Base-by-base conservation (phyloP, 2,329 filamentous ascomycete species). In the Hypoxylon sp. region DNA sequence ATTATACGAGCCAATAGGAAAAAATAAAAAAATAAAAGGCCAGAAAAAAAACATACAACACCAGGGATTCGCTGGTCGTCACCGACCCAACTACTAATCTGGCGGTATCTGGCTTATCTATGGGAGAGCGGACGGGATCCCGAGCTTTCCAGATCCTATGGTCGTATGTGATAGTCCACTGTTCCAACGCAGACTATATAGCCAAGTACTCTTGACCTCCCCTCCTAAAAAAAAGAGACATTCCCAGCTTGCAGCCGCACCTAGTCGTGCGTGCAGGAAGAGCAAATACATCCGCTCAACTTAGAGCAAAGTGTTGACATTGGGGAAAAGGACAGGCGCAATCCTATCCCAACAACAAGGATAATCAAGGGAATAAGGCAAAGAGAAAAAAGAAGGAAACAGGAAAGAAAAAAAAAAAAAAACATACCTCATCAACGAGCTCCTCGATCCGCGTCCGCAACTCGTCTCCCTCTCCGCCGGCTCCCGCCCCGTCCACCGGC, bases 401-500 rank as follows among this genome's bases (percentile, higher is more conserved):
- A 46, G 48, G 25, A 37, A 56, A 54, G 56, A 6, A 37, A 40
- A 42, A 30, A 44, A 60, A 17, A 40, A 60, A 17, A 44, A 10
- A 20, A 33, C 76, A 31, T 77, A 90, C 89, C 76, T 89, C 85
- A 61, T 88, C 83, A 11, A 91, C 87, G 2, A 90, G 82, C 69
- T 82, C 79, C 73, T 90, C 89, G 22, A 91, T 90, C 55, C 85
- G 82, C 68, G 82, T 82, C 61, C 89, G 83, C 74, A 91, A 79
- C 69, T 87, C 85, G 76, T 90, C 66, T 8, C 66, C 89, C 65
- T 87, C 57, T 20, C 61, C 66, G 37, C 57, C 85, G 20, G 81
- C 46, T 11, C 14, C 54, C 46, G 65, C 79, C 65, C 78, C 83
- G 46, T 88, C 88, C 33, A 90, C 86, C 0, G 88, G 88, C 25